These are phyloP conservation scores for Chimonanthus praecox DNA, from an alignment of 164 flowering plant species.

Conservation along the genomic window DNA sequence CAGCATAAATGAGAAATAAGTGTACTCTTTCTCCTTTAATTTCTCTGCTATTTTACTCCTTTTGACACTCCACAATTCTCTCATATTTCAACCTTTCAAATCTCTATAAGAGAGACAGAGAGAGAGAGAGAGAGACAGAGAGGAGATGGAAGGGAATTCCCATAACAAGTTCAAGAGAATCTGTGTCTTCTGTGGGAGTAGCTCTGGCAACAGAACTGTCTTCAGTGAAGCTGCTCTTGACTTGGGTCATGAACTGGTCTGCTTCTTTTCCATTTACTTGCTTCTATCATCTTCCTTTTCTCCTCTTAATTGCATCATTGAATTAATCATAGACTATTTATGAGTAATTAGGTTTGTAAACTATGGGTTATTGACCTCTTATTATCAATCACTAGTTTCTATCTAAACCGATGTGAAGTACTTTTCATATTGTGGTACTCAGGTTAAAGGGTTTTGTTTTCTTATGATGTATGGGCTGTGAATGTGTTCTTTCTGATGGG, in stretches of 20 bases:
- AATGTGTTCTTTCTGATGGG: not conserved
- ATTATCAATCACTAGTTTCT: not conserved
- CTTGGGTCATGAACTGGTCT: slow-evolving; percentile 66
- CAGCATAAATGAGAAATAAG: not conserved
- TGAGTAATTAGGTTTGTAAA: not conserved
- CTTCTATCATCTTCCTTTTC: not conserved
- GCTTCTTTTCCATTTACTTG: slow-evolving; percentile 1
- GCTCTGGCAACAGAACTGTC: slow-evolving; percentile 50
- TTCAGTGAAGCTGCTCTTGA: slow-evolving; percentile 72
- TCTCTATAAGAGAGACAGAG: not conserved
- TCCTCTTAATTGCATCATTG: not conserved
- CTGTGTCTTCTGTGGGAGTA: slow-evolving; percentile 78
- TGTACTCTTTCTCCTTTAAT: not conserved
- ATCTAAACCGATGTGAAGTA: not conserved
- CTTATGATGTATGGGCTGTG: not conserved
- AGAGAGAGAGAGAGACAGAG: not conserved
- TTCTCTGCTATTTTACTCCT: not conserved
- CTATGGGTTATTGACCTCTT: not conserved
- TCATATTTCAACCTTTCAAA: not conserved
- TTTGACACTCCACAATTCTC: not conserved
- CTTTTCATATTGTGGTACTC: not conserved
- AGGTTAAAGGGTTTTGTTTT: not conserved
- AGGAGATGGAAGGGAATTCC: slow-evolving; percentile 5
- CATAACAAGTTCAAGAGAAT: slow-evolving; percentile 44
- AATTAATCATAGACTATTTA: too few species aligned